Conservation (phyloP, 2,329 filamentous ascomycete species). For the Beauveria pseudobassiana region DNA sequence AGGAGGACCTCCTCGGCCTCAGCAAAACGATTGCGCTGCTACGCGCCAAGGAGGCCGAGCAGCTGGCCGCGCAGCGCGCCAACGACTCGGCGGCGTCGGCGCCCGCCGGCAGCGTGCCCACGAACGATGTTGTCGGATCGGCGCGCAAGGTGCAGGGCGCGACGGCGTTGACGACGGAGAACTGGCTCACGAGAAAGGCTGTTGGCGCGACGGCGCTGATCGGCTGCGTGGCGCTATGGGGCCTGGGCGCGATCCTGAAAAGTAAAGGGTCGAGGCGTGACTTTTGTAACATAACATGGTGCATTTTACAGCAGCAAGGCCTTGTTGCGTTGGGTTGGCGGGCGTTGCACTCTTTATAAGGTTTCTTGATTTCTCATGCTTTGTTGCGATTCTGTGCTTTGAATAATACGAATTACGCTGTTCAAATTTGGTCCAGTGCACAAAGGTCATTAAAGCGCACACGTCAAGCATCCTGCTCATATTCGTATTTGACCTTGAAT, state of each 20-base stretch:
- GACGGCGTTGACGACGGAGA: conserved; percentile 56
- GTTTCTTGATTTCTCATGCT: not conserved
- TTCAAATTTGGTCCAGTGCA: not conserved
- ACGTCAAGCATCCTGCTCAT: conserved; percentile 10
- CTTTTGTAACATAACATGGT: not conserved
- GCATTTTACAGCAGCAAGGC: not conserved
- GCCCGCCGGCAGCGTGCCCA: conserved; percentile 22
- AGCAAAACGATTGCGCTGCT: conserved; percentile 56
- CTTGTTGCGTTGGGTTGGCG: conserved; percentile 1
- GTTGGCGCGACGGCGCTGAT: conserved; percentile 53
- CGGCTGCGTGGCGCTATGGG: conserved; percentile 56
- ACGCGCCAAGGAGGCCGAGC: conserved; percentile 40
- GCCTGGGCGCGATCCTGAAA: conserved; percentile 44
- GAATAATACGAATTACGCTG: not conserved
- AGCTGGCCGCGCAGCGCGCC: conserved; percentile 25
- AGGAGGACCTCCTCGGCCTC: conserved; percentile 71
- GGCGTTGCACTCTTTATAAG: conserved; percentile 5
- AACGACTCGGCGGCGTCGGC: conserved; percentile 19
- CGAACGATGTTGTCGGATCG: conserved; percentile 14
- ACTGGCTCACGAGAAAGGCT: conserved; percentile 60
- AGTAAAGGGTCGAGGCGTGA: conserved; percentile 12
- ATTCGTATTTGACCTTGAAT: conserved; percentile 22
- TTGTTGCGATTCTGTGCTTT: not conserved
- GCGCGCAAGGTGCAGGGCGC: conserved; percentile 28
- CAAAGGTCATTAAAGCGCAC: too few species aligned